Conservation (phyloP, 2,329 filamentous ascomycete genomes). For the Amauroascus verrucosus region DNA sequence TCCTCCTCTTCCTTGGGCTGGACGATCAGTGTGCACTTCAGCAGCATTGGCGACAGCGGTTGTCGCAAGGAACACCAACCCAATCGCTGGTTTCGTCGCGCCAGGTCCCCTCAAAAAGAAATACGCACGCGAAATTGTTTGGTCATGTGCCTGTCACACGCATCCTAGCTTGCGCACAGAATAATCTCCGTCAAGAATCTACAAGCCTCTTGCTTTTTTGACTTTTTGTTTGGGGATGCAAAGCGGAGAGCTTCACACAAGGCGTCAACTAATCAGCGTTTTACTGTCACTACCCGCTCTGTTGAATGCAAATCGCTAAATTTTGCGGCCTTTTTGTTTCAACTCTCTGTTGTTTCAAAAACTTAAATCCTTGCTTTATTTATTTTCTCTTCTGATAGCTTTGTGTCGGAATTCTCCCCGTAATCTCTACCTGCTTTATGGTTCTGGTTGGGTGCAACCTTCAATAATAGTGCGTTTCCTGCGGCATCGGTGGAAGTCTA, state of each 20-base stretch:
- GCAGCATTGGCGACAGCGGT: too few species aligned
- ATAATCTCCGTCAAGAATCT: background rate
- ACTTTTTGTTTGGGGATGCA: background rate
- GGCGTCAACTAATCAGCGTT: background rate
- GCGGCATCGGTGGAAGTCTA: background rate
- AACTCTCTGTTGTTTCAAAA: background rate
- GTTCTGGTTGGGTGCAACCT: background rate
- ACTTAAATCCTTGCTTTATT: too few species aligned
- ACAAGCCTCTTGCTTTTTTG: background rate
- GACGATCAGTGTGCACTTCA: too few species aligned
- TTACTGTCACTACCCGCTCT: background rate
- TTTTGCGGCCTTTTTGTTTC: background rate
- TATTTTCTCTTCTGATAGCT: background rate
- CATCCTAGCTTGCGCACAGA: conserved; percentile 15
- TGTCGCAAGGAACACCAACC: background rate
- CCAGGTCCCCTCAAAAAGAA: background rate
- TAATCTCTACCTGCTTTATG: background rate
- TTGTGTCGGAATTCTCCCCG: background rate
- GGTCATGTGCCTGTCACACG: conserved; percentile 29
- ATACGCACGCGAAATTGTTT: conserved; percentile 9
- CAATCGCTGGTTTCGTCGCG: background rate
- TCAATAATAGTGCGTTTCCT: background rate
- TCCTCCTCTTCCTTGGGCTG: too few species aligned
- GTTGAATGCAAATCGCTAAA: too few species aligned
- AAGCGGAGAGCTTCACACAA: background rate